phyloP scores from a whole-genome alignment of 305 asterid genomes.

The Fraxinus velutina region DNA sequence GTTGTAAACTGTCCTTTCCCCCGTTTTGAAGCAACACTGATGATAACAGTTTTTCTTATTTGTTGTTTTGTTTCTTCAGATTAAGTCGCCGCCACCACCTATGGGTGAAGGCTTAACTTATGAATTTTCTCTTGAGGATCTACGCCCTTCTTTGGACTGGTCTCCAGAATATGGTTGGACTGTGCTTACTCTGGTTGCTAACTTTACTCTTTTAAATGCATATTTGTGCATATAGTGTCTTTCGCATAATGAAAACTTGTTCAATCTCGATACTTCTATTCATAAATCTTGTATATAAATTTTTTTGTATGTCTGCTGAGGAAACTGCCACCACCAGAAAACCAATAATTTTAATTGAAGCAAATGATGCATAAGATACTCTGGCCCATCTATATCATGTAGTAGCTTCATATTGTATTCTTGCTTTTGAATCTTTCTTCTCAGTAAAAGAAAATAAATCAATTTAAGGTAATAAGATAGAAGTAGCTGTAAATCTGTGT shows the following conservation, averaged over 20 bases:
- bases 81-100: conserved; percentile 56
- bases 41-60: background rate
- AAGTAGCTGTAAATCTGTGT: background rate
- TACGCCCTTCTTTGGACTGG: conserved; percentile 89
- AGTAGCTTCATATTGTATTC: background rate
- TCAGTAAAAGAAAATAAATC: background rate
- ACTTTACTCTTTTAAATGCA: conserved; percentile 13
- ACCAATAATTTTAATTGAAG: background rate
- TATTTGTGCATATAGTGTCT: background rate
- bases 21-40: background rate
- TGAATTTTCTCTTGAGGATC: conserved; percentile 40
- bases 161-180: conserved; percentile 63
- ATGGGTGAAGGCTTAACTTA: conserved; percentile 67
- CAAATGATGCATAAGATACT: background rate
- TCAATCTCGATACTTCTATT: background rate
- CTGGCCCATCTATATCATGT: background rate
- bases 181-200: conserved; percentile 52
- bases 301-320: background rate
- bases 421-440: background rate
- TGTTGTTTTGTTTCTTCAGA: conserved; percentile 32
- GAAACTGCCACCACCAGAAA: background rate
- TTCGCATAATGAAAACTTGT: background rate
- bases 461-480: background rate
- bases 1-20: background rate
- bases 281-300: background rate